Percentiles rank a stretch among this genome's conserved stretches.
phyloP scores from a whole-genome alignment of 306 rosid genomes.

The Dalbergia cochinchinensis region DNA sequence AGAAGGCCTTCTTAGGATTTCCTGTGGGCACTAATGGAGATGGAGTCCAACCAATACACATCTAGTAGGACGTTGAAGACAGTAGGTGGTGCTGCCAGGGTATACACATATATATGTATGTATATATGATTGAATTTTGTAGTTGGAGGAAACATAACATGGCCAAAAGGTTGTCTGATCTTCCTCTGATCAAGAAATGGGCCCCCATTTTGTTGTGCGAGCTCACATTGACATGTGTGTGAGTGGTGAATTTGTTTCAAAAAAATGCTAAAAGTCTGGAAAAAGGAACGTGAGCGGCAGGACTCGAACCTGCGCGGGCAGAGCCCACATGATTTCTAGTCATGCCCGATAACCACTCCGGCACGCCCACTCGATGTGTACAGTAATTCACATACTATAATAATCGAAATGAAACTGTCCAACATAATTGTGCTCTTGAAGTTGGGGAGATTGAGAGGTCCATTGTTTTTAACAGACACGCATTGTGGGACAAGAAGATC shows the following conservation, averaged over 20 bases:
- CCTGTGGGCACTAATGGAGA: background rate
- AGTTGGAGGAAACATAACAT: background rate
- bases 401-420: too few relatives aligned
- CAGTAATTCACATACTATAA: too few relatives aligned
- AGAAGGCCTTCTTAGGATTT: background rate
- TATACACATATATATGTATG: background rate
- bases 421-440: too few relatives aligned
- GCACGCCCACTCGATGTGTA: slow-evolving; percentile 56
- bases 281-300: slow-evolving; percentile 45
- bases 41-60: background rate
- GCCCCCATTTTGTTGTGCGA: background rate
- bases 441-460: too few relatives aligned
- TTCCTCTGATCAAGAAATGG: background rate
- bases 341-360: slow-evolving; percentile 87
- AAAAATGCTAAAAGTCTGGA: background rate
- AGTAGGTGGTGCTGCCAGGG: background rate
- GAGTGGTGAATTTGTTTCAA: background rate
- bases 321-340: slow-evolving; percentile 75
- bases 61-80: background rate
- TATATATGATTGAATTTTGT: background rate
- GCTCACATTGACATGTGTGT: background rate
- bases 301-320: slow-evolving; percentile 70
- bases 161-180: background rate
- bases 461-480: too few relatives aligned
- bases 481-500: too few relatives aligned